phyloP scores from a whole-genome alignment of 805 yeast species.

The Komagataella populi region DNA sequence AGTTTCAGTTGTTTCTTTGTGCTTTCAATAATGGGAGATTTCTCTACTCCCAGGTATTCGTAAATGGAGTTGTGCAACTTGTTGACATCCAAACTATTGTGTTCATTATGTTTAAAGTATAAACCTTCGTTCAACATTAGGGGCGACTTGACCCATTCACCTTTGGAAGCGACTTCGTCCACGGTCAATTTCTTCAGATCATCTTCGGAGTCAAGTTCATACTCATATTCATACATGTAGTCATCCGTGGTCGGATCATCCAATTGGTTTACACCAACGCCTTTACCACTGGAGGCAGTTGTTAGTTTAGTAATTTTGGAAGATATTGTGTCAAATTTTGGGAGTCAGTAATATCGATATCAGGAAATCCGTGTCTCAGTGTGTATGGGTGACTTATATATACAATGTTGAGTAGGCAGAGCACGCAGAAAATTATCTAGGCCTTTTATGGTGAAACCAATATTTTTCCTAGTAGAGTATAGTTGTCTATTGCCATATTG shows the following conservation, averaged over 20 bases:
- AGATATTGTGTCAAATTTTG: not conserved
- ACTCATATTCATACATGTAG: not conserved
- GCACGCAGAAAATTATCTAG: not conserved
- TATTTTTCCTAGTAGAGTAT: not conserved
- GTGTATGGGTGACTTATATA: not conserved
- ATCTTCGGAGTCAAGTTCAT: constrained; percentile 1
- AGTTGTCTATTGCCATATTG: not conserved
- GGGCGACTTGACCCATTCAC: not conserved
- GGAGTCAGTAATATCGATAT: not conserved
- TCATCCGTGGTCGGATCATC: not conserved
- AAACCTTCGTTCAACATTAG: not conserved
- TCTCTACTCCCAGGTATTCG: not conserved
- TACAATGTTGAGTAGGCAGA: not conserved
- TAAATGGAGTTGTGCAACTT: not conserved
- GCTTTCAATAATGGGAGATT: not conserved
- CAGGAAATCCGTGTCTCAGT: not conserved
- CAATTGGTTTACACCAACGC: not conserved
- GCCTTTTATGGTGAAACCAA: not conserved
- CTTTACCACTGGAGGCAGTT: not conserved
- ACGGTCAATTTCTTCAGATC: not conserved
- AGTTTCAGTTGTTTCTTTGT: constrained; percentile 1
- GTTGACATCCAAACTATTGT: not conserved
- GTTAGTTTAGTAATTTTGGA: not conserved
- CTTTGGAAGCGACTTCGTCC: not conserved
- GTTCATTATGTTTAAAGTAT: not conserved